Percentiles rank a stretch among this genome's conserved stretches.
These are phyloP conservation scores for Nigrograna mackinnonii DNA, from an alignment of 2,329 filamentous ascomycete genomes.

Conservation along the genomic window DNA sequence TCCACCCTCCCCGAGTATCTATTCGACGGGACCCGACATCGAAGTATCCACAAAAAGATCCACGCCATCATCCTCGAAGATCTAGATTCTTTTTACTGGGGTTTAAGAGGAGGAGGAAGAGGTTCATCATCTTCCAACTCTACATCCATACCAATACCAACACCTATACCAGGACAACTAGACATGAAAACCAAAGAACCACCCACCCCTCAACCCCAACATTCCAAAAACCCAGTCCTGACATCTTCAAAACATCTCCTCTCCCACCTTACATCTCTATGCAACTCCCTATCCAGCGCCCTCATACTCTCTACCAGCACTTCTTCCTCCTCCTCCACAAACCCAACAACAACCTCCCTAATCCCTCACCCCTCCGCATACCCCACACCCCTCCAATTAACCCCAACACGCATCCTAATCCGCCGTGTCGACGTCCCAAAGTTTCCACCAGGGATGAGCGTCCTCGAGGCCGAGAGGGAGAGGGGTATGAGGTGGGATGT, in stretches of 20 bases:
- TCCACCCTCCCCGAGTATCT: conserved; percentile 54
- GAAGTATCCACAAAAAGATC: conserved; percentile 51
- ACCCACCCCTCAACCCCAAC: conserved; percentile 18
- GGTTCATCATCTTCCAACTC: conserved; percentile 1
- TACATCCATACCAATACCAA: background rate
- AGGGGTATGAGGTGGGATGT: conserved; percentile 36
- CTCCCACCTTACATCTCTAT: conserved; percentile 15
- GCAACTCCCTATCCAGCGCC: too few species aligned
- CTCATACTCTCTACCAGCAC: too few species aligned
- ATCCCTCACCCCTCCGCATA: conserved; percentile 15
- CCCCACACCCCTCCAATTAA: conserved; percentile 23
- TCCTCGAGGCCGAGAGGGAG: conserved; percentile 43
- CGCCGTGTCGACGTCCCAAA: conserved; percentile 34
- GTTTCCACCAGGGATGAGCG: conserved; percentile 42
- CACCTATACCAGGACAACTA: background rate
- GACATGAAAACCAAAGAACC: conserved; percentile 14
- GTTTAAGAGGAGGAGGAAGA: conserved; percentile 53
- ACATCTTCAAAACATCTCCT: conserved; percentile 11
- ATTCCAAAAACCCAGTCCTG: conserved; percentile 11
- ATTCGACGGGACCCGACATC: conserved; percentile 51
- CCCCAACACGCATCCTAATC: conserved; percentile 37
- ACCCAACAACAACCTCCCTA: background rate
- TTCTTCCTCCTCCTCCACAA: conserved; percentile 1
- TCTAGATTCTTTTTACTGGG: conserved; percentile 60
- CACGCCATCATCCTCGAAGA: conserved; percentile 59